A percentile compares a stretch with the other conserved stretches of the same genome.
phyloP scores from a whole-genome alignment of 2,329 filamentous ascomycete species.

The Boeremia exigua region DNA sequence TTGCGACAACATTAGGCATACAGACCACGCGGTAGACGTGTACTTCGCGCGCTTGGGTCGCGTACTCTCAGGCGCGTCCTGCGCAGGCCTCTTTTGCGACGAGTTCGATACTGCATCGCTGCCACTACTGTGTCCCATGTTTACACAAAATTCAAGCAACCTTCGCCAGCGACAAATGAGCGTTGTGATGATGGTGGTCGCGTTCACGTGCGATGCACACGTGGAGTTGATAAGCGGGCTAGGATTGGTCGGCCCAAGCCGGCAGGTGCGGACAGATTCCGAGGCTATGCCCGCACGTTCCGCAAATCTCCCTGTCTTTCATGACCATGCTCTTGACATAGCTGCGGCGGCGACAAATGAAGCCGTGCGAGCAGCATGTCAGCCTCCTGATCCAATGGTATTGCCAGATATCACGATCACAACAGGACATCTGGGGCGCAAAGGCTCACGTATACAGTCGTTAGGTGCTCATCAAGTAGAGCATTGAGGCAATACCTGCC shows the following conservation, averaged over 20 bases:
- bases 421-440: too few species aligned
- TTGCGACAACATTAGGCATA: neutral
- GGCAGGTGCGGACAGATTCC: neutral
- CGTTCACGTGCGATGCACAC: neutral
- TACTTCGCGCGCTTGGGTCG: slow-evolving; percentile 31
- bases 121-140: neutral
- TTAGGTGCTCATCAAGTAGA: too few species aligned
- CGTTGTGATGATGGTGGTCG: neutral
- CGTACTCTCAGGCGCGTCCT: slow-evolving; percentile 13
- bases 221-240: neutral
- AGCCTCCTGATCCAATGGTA: too few species aligned
- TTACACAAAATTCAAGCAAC: neutral
- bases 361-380: too few species aligned
- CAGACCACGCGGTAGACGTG: slow-evolving; percentile 26
- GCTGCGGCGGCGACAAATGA: too few species aligned
- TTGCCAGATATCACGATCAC: too few species aligned
- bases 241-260: neutral
- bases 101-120: slow-evolving; percentile 9
- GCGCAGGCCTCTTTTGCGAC: slow-evolving; percentile 21
- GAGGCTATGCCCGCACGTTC: too few species aligned
- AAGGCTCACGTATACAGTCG: too few species aligned
- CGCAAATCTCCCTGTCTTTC: too few species aligned
- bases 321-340: too few species aligned
- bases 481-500: too few species aligned
- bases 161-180: neutral